phyloP scores from a whole-genome alignment of 257 asterid species.

The Ilex aquifolium region DNA sequence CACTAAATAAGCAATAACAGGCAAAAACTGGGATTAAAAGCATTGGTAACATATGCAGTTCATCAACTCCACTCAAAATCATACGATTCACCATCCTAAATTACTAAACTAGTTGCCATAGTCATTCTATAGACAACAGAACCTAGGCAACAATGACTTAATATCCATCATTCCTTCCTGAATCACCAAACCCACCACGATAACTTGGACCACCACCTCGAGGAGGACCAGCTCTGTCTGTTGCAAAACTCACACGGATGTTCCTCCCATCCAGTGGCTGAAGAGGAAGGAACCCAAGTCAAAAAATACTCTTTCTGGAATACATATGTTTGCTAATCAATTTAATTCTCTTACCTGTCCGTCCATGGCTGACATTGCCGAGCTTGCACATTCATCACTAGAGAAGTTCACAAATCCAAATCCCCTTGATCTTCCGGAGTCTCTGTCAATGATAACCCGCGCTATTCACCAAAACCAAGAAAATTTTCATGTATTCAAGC shows the following conservation, averaged over 20 bases:
- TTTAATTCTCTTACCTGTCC: slow-evolving; percentile 48
- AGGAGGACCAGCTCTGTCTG: slow-evolving; percentile 47
- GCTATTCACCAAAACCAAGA: slow-evolving; percentile 34
- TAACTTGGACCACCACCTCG: too few species aligned
- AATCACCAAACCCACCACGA: slow-evolving; percentile 7
- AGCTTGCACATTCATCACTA: slow-evolving; percentile 40
- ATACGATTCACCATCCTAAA: too few species aligned
- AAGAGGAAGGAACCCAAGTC: background rate
- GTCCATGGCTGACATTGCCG: slow-evolving; percentile 78
- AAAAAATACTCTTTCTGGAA: background rate
- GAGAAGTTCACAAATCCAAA: slow-evolving; percentile 32
- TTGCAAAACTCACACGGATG: slow-evolving; percentile 34
- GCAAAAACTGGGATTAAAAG: too few species aligned
- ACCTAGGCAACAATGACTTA: slow-evolving; percentile 8
- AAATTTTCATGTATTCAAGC: background rate
- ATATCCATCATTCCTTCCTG: slow-evolving; percentile 30
- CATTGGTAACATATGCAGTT: too few species aligned
- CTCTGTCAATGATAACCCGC: slow-evolving; percentile 58
- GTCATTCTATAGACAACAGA: too few species aligned
- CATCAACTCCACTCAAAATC: too few species aligned
- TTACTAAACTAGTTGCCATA: too few species aligned
- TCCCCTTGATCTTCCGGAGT: too few species aligned
- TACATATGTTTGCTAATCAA: background rate
- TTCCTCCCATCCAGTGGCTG: slow-evolving; percentile 28
- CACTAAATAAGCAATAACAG: too few species aligned